Evolutionary conservation across 78 protist genomes (phyloP), one percentile per base, ranked within the genome.

Genomic region (Dictyostelium purpureum): DNA sequence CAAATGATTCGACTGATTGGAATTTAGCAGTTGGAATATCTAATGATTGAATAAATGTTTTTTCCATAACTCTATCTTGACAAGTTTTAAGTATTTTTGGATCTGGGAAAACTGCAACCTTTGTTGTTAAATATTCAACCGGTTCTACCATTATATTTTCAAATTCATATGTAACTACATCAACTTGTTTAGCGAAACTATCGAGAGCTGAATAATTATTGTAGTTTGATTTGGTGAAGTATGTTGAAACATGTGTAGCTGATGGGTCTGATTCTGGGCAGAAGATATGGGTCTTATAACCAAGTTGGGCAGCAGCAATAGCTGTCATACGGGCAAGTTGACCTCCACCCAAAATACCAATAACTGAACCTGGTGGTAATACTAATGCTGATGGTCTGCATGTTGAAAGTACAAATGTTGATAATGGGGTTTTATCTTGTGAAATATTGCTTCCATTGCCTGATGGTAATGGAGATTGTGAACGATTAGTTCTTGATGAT

Each of bases 321-420:
- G 85, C 85, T 51, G 52, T 91, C 95, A 91, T 91, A 33, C 89
- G n/a, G 21, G 95, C 95, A 9, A 91, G 31, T 79, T 91, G 95
- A 49, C 95, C 95, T 16, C 95, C 95, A 38, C 95, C 95, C 16
- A 91, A 42, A 57, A 91, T 91, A 77, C 95, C 95, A 65, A 91
- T 91, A 19, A 57, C 51, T 16, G 87, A 67, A 21, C 90, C 79
- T 37, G 90, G 90, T 83, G 90, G 81, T 3, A 83, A 76, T n/a
- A 83, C 90, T 33, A 83, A 52, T 33, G 79, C 77, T 18, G 79
- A 71, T 67, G 89, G 89, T 35, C 90, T 24, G 19, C 31, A 42
- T 52, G 90, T 37, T 42, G 90, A 83, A 7, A 83, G 28, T 14
- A 83, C 73, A 83, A 70, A 83, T 56, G 90, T 38, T 33, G 90